phyloP scores from a whole-genome alignment of 1,284 basidiomycete species.

The Leccinum fallax region DNA sequence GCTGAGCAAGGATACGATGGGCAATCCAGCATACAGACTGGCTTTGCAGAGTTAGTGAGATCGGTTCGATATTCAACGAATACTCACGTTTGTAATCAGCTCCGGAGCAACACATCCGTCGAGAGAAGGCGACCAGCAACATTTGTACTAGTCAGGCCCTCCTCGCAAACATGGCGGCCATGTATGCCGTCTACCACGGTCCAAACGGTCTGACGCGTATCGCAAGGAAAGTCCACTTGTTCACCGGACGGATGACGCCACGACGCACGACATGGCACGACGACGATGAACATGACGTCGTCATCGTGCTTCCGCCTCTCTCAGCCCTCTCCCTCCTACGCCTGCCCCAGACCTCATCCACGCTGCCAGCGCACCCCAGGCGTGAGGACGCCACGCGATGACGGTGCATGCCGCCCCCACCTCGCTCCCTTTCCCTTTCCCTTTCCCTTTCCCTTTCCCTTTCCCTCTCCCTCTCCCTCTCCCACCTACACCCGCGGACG shows the following conservation, averaged over 20 bases:
- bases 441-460: no score
- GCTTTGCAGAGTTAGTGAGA: slow-evolving; percentile 85
- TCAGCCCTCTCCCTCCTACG: no score
- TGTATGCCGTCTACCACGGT: slow-evolving; percentile 98
- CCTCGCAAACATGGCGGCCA: slow-evolving; percentile 95
- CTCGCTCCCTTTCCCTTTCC: no score
- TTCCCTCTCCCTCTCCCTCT: no score
- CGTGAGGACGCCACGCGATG: no score
- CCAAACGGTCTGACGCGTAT: slow-evolving; percentile 86
- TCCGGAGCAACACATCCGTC: slow-evolving; percentile 94
- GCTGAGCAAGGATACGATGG: slow-evolving; percentile 82
- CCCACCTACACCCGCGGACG: no score
- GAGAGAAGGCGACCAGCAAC: slow-evolving; percentile 94
- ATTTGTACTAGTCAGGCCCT: slow-evolving; percentile 94
- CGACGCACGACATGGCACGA: no score
- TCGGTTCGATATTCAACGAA: neutral
- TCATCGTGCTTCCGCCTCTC: no score
- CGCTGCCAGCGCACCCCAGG: no score
- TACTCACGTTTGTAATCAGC: slow-evolving; percentile 48
- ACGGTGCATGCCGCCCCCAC: no score
- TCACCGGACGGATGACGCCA: slow-evolving; percentile 47
- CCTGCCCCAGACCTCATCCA: no score
- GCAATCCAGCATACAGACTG: slow-evolving; percentile 88
- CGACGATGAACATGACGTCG: no score
- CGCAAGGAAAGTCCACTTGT: slow-evolving; percentile 88